Conservation (phyloP, 352 stramenopile species). For the Pythium scleroteichum region DNA sequence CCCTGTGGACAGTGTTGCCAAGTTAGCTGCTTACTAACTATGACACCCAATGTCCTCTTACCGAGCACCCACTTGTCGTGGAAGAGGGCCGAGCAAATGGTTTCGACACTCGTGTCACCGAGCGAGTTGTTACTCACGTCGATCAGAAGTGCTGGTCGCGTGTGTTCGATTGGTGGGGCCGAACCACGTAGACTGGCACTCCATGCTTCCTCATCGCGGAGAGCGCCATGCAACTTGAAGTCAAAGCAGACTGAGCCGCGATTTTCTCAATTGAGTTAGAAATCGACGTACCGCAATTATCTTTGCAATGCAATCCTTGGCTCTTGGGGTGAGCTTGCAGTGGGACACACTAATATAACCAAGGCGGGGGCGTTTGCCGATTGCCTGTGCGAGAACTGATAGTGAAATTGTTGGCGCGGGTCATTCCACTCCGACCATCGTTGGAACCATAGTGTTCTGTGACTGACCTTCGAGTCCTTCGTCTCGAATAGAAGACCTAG, state of each 20-base stretch:
- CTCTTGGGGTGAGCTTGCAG: slow-evolving; percentile 51
- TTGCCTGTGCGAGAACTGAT: slow-evolving; percentile 14
- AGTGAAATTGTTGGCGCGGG: neutral
- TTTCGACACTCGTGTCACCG: slow-evolving; percentile 38
- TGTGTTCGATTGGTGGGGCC: neutral
- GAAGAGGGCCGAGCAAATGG: slow-evolving; percentile 51
- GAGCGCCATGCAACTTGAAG: slow-evolving; percentile 47
- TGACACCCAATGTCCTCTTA: slow-evolving; percentile 17
- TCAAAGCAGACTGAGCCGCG: neutral
- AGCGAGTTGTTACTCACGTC: slow-evolving; percentile 54
- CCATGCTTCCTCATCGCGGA: slow-evolving; percentile 55
- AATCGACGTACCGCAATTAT: slow-evolving; percentile 44
- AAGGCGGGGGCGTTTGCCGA: slow-evolving; percentile 44
- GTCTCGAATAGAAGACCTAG: slow-evolving; percentile 13
- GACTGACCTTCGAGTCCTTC: slow-evolving; percentile 21
- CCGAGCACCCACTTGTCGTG: slow-evolving; percentile 71
- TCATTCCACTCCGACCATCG: neutral
- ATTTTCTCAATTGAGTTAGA: neutral
- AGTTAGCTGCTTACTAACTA: neutral
- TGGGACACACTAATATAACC: slow-evolving; percentile 44
- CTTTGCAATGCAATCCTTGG: slow-evolving; percentile 54
- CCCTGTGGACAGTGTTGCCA: slow-evolving; percentile 18
- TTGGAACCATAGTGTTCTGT: slow-evolving; percentile 1
- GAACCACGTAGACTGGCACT: slow-evolving; percentile 55
- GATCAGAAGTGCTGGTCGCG: slow-evolving; percentile 33